phyloP scores from a whole-genome alignment of 352 stramenopile genomes.

The Phytophthora fragariae region DNA sequence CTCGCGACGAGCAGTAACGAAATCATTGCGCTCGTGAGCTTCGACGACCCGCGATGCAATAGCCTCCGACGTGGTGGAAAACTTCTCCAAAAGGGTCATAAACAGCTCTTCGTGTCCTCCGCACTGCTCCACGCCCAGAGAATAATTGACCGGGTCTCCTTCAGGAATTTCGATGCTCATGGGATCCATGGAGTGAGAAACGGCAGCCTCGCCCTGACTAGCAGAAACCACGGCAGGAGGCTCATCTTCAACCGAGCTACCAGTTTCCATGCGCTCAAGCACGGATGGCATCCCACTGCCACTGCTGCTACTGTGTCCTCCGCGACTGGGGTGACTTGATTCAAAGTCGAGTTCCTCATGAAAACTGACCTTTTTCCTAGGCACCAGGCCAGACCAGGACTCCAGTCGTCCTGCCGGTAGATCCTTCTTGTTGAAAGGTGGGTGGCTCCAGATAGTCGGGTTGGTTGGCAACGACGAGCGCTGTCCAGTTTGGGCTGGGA shows the following conservation, averaged over 20 bases:
- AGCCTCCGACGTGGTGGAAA: slow-evolving; percentile 38
- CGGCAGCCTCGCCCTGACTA: not conserved
- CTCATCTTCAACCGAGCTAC: slow-evolving; percentile 27
- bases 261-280: slow-evolving; percentile 38
- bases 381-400: slow-evolving; percentile 21
- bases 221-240: not conserved
- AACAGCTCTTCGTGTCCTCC: slow-evolving; percentile 77
- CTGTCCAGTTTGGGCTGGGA: slow-evolving; percentile 17
- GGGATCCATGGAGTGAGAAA: slow-evolving; percentile 29
- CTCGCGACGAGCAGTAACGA: slow-evolving; percentile 62
- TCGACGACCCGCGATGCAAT: slow-evolving; percentile 56
- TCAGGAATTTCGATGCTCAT: slow-evolving; percentile 69
- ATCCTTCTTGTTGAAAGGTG: slow-evolving; percentile 50
- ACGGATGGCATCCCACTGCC: slow-evolving; percentile 33
- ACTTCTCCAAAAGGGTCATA: slow-evolving; percentile 81
- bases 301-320: slow-evolving; percentile 19
- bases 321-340: slow-evolving; percentile 21
- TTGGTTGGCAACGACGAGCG: slow-evolving; percentile 43
- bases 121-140: slow-evolving; percentile 76
- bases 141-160: slow-evolving; percentile 79
- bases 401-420: slow-evolving; percentile 18
- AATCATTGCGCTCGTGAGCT: slow-evolving; percentile 53
- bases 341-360: slow-evolving; percentile 30
- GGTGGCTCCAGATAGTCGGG: slow-evolving; percentile 62
- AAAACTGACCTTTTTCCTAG: slow-evolving; percentile 45